These are phyloP conservation scores for Pseudopithomyces chartarum DNA, from an alignment of 2,329 filamentous ascomycete species.

Conservation along the genomic window DNA sequence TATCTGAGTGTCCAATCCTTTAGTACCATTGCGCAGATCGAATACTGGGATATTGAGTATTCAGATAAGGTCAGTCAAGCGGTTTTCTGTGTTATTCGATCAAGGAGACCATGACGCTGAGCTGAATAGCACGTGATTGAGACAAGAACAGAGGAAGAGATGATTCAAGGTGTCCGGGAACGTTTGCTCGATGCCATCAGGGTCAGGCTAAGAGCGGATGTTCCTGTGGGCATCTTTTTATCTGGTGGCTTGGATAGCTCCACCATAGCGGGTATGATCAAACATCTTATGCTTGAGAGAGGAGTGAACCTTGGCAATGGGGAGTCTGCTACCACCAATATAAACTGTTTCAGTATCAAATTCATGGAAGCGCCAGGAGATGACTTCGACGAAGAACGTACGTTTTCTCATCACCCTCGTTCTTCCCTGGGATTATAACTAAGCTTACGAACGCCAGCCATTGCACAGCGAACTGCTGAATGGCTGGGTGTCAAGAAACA, in stretches of 20 bases:
- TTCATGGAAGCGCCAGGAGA: conserved; percentile 50
- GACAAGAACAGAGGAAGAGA: conserved; percentile 54
- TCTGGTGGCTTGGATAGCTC: conserved; percentile 65
- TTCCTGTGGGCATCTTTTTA: conserved; percentile 62
- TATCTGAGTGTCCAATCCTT: conserved; percentile 36
- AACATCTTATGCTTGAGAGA: conserved; percentile 51
- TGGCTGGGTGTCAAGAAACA: conserved; percentile 54
- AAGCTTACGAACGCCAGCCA: conserved; percentile 52
- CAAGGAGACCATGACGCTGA: background rate
- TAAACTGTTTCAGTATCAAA: conserved; percentile 57
- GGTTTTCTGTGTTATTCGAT: background rate
- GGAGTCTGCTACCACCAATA: conserved; percentile 33
- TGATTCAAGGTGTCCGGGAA: conserved; percentile 56
- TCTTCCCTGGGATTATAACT: conserved; percentile 12
- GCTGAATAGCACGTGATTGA: conserved; percentile 40
- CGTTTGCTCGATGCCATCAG: conserved; percentile 58
- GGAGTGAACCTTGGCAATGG: conserved; percentile 50
- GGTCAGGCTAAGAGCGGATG: conserved; percentile 61
- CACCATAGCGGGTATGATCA: conserved; percentile 61
- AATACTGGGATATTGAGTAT: conserved; percentile 61
- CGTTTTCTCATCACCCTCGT: conserved; percentile 8
- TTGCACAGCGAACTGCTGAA: conserved; percentile 55
- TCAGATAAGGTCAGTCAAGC: conserved; percentile 54
- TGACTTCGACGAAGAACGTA: conserved; percentile 42
- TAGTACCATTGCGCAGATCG: conserved; percentile 45